Percentiles rank a stretch among this genome's conserved stretches.
phyloP scores from a whole-genome alignment of 257 asterid genomes.

The Rubia yunnanensis region DNA sequence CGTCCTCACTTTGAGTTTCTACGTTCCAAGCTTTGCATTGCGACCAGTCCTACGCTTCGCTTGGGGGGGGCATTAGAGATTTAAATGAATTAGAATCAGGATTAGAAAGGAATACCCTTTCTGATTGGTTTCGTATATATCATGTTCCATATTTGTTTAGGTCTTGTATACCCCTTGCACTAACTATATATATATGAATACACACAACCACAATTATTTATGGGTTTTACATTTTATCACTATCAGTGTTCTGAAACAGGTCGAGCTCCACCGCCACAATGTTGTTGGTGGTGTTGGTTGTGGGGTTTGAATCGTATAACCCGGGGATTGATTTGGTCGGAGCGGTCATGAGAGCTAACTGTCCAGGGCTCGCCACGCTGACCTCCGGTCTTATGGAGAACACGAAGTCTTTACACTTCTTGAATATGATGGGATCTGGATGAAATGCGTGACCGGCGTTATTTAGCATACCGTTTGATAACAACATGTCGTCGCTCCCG shows the following conservation, averaged over 20 bases:
- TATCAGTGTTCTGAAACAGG: conserved; percentile 32
- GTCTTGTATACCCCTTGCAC: too few species aligned
- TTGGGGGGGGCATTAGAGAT: too few species aligned
- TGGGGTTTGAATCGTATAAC: conserved; percentile 28
- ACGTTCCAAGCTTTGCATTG: too few species aligned
- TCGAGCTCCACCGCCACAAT: conserved; percentile 51
- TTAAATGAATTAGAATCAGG: too few species aligned
- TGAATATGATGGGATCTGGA: conserved; percentile 37
- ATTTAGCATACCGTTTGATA: conserved; percentile 35
- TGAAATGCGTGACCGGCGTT: conserved; percentile 42
- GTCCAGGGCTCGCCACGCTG: conserved; percentile 39
- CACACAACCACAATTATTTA: too few species aligned
- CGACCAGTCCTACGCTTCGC: too few species aligned
- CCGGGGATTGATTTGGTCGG: conserved; percentile 42
- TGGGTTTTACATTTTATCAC: too few species aligned
- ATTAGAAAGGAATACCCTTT: too few species aligned
- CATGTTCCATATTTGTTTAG: too few species aligned
- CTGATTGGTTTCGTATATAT: too few species aligned
- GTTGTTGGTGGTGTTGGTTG: conserved; percentile 33
- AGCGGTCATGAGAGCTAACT: conserved; percentile 39
- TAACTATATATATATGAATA: too few species aligned
- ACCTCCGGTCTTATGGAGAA: conserved; percentile 44
- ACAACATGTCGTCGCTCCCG: conserved; percentile 32
- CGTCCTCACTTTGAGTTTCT: too few species aligned
- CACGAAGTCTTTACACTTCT: conserved; percentile 30